Percentiles rank a stretch among this genome's conserved stretches.
Conservation (phyloP, 257 asterid genomes). For the Nicotiana tomentosiformis region DNA sequence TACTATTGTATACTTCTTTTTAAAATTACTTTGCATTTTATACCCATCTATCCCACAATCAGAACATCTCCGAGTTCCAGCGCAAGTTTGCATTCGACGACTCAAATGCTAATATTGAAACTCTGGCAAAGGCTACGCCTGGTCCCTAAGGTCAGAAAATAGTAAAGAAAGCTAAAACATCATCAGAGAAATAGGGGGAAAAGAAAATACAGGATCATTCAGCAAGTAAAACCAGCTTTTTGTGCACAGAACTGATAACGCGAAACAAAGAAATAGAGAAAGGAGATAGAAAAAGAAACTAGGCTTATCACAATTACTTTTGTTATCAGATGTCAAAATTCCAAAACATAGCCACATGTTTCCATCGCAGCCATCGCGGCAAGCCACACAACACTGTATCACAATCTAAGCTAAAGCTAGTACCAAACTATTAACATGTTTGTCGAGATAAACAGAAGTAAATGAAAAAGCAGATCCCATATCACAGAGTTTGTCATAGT, state of each 20-base stretch:
- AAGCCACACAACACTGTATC: neutral
- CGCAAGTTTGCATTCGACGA: neutral
- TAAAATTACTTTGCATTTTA: too few species aligned
- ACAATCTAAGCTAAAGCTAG: neutral
- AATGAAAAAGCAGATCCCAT: neutral
- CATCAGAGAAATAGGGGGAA: neutral
- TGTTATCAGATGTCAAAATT: neutral
- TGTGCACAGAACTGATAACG: neutral
- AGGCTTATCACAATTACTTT: neutral
- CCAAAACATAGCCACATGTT: neutral
- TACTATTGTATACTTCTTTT: too few species aligned
- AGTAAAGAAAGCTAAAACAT: neutral
- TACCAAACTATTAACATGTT: neutral
- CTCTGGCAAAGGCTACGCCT: neutral
- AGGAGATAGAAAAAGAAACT: neutral
- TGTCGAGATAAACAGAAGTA: neutral
- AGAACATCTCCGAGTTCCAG: too few species aligned
- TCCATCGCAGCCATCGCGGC: neutral
- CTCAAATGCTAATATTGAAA: neutral
- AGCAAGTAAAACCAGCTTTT: neutral
- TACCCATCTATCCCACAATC: too few species aligned
- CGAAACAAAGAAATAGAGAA: neutral
- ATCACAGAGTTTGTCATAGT: neutral
- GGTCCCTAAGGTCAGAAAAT: neutral
- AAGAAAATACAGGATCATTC: neutral